Evolutionary conservation across 2,329 filamentous ascomycete genomes (phyloP).

Genomic region (Talaromyces sp.): DNA sequence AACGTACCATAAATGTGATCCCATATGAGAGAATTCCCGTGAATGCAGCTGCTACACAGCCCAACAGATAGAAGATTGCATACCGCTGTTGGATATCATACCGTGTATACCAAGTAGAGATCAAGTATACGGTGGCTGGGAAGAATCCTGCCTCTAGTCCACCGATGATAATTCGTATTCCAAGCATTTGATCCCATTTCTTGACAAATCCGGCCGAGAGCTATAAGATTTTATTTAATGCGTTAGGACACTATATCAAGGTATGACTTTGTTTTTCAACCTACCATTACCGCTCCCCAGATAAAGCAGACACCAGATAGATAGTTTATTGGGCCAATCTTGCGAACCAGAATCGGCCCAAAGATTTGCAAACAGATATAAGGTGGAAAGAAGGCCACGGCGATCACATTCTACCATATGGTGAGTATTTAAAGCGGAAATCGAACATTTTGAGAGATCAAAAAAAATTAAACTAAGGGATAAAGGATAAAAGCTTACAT

Average conservation of each 20-base stretch:
- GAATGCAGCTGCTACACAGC: slow-evolving; percentile 8
- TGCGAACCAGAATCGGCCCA: slow-evolving; percentile 11
- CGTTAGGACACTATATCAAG: background rate
- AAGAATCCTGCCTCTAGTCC: slow-evolving; percentile 50
- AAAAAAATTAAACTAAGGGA: too few relatives aligned
- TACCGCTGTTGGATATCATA: slow-evolving; percentile 53
- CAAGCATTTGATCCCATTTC: slow-evolving; percentile 43
- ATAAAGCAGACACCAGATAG: slow-evolving; percentile 10
- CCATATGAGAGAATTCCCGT: slow-evolving; percentile 12
- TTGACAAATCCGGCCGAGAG: slow-evolving; percentile 20
- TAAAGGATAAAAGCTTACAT: slow-evolving; percentile 8
- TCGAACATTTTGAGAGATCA: too few relatives aligned
- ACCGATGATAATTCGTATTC: slow-evolving; percentile 47
- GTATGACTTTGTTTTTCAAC: background rate
- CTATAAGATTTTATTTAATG: background rate
- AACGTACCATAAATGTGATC: slow-evolving; percentile 28
- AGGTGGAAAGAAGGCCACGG: slow-evolving; percentile 19
- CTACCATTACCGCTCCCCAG: slow-evolving; percentile 14
- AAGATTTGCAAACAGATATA: slow-evolving; percentile 14
- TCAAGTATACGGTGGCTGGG: slow-evolving; percentile 58
- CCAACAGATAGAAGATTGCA: slow-evolving; percentile 28
- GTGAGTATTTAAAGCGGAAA: too few relatives aligned
- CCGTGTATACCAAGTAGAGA: slow-evolving; percentile 70
- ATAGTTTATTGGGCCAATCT: slow-evolving; percentile 12
- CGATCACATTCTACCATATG: slow-evolving; percentile 15